Conservation (phyloP, 768 basidiomycete genomes). For the Lepiota brunneoincarnata region DNA sequence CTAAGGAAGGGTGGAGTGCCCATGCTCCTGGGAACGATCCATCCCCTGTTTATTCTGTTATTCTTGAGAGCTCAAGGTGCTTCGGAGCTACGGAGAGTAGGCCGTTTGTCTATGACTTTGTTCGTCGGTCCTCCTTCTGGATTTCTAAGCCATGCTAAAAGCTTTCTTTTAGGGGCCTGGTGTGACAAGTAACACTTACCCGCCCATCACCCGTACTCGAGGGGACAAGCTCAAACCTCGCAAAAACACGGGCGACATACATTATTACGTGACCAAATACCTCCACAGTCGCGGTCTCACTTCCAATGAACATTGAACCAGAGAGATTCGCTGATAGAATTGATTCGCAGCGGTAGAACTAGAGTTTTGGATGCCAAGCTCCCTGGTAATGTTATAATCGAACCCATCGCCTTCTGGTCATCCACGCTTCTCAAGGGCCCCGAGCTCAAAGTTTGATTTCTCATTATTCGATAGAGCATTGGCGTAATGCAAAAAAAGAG, state of each 20-base stretch:
- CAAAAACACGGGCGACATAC: constrained; percentile 34
- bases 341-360: neutral
- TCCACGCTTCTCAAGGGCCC: too few species aligned
- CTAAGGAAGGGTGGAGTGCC: constrained; percentile 68
- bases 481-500: too few species aligned
- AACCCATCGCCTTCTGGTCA: too few species aligned
- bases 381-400: neutral
- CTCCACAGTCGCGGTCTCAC: constrained; percentile 18
- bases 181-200: constrained; percentile 54
- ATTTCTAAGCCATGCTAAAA: neutral
- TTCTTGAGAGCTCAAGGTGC: constrained; percentile 74
- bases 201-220: constrained; percentile 30
- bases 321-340: constrained; percentile 14
- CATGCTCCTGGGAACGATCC: constrained; percentile 77
- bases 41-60: constrained; percentile 74
- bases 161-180: constrained; percentile 47
- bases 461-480: too few species aligned
- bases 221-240: constrained; percentile 9
- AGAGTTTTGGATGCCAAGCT: neutral
- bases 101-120: constrained; percentile 79
- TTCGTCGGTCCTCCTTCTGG: constrained; percentile 23
- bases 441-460: too few species aligned
- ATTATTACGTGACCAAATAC: constrained; percentile 51
- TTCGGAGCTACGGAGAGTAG: constrained; percentile 78
- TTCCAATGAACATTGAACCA: constrained; percentile 15